These are phyloP conservation scores for Blastomyces emzantsi DNA, from an alignment of 2,329 filamentous ascomycete species.

Conservation along the genomic window DNA sequence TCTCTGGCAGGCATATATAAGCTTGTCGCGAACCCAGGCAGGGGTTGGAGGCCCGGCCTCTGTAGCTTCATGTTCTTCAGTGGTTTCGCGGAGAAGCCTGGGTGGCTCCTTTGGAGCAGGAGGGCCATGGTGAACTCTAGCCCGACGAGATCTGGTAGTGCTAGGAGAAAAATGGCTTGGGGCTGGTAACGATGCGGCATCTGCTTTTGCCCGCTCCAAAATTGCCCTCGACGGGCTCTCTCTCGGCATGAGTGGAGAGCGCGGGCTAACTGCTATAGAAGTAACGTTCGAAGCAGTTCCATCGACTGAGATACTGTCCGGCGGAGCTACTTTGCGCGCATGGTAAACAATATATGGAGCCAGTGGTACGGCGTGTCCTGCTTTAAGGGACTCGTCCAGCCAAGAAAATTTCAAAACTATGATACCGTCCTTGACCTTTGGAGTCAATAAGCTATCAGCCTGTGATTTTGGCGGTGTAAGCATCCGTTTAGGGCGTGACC, in stretches of 20 bases:
- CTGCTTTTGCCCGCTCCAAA: conserved; percentile 47
- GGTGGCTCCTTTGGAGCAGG: conserved; percentile 27
- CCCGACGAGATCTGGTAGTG: conserved; percentile 5
- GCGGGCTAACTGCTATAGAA: conserved; percentile 9
- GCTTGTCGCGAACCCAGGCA: conserved; percentile 55
- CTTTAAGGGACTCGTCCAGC: conserved; percentile 42
- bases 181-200: conserved; percentile 26
- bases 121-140: conserved; percentile 14
- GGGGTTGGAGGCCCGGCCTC: conserved; percentile 56
- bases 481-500: conserved; percentile 1
- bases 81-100: conserved; percentile 58
- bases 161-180: conserved; percentile 9
- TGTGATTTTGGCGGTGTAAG: conserved; percentile 12
- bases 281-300: conserved; percentile 12
- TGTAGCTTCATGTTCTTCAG: conserved; percentile 63
- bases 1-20: conserved; percentile 71
- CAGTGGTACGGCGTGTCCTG: conserved; percentile 38
- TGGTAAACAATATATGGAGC: conserved; percentile 45
- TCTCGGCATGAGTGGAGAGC: conserved; percentile 12
- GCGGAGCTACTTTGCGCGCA: conserved; percentile 25
- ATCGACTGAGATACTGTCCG: conserved; percentile 7
- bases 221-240: conserved; percentile 26
- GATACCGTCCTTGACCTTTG: conserved; percentile 8
- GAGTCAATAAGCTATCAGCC: conserved; percentile 2
- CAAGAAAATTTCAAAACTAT: conserved; percentile 47